These are phyloP conservation scores for Wickerhamiella kurtzmanii DNA, from an alignment of 805 yeast genomes.

Conservation along the genomic window DNA sequence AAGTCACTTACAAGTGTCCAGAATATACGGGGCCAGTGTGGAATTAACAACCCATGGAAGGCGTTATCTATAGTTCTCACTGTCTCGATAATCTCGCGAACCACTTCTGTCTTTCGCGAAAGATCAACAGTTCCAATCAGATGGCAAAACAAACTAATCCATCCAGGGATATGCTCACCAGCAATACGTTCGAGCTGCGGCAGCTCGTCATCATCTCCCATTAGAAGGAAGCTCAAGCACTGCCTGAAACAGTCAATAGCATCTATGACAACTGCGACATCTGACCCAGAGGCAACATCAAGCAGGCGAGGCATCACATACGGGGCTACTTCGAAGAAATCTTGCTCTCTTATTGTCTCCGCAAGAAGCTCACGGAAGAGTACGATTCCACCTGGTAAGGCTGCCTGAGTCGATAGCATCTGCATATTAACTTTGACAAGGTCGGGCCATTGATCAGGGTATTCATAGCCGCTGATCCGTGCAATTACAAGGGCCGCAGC, in stretches of 20 bases:
- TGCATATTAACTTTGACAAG: slow-evolving; percentile 24
- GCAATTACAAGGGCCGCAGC: slow-evolving; percentile 63
- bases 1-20: slow-evolving; percentile 5
- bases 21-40: slow-evolving; percentile 13
- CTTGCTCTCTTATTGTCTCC: slow-evolving; percentile 74
- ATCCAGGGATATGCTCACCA: slow-evolving; percentile 9
- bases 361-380: slow-evolving; percentile 57
- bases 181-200: slow-evolving; percentile 14
- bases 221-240: slow-evolving; percentile 22
- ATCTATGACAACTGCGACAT: slow-evolving; percentile 4
- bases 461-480: slow-evolving; percentile 78
- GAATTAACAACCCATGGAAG: slow-evolving; percentile 14
- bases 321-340: slow-evolving; percentile 59
- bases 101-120: slow-evolving; percentile 5
- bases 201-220: slow-evolving; percentile 22
- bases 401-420: slow-evolving; percentile 31
- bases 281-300: slow-evolving; percentile 13
- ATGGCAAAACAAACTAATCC: slow-evolving; percentile 10
- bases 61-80: slow-evolving; percentile 17
- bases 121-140: slow-evolving; percentile 1
- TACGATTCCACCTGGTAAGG: slow-evolving; percentile 29
- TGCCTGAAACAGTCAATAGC: slow-evolving; percentile 26
- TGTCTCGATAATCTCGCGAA: slow-evolving; percentile 16
- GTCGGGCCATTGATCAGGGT: slow-evolving; percentile 92
- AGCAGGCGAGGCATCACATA: slow-evolving; percentile 16